Percentiles rank a stretch among this genome's conserved stretches.
Evolutionary conservation across 768 basidiomycete species (phyloP).

Genomic region (Boletus reticuloceps): DNA sequence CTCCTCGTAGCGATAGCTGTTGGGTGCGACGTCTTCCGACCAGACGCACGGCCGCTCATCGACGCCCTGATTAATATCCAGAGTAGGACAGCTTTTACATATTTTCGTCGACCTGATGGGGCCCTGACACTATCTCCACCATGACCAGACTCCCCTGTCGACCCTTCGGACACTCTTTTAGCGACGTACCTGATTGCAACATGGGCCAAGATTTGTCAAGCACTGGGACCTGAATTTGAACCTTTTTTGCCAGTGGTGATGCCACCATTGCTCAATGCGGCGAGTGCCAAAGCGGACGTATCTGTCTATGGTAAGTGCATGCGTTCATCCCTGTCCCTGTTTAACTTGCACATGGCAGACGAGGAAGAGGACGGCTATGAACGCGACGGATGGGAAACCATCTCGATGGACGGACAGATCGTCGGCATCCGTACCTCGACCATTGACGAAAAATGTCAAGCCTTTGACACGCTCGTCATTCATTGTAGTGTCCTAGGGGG

Average conservation of each 20-base stretch:
- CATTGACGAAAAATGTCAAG: slow-evolving; percentile 86
- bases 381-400: slow-evolving; percentile 76
- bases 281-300: slow-evolving; percentile 78
- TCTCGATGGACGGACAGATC: slow-evolving; percentile 72
- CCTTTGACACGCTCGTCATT: slow-evolving; percentile 83
- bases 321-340: background rate
- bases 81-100: slow-evolving; percentile 42
- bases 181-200: slow-evolving; percentile 79
- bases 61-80: slow-evolving; percentile 75
- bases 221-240: slow-evolving; percentile 80
- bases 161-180: slow-evolving; percentile 69
- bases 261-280: slow-evolving; percentile 66
- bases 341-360: slow-evolving; percentile 38
- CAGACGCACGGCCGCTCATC: slow-evolving; percentile 69
- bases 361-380: slow-evolving; percentile 54
- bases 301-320: slow-evolving; percentile 56
- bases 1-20: slow-evolving; percentile 71
- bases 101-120: background rate
- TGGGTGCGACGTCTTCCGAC: slow-evolving; percentile 73
- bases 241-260: slow-evolving; percentile 85
- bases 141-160: slow-evolving; percentile 56
- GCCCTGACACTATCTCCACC: background rate
- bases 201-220: slow-evolving; percentile 85
- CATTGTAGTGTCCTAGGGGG: slow-evolving; percentile 68
- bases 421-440: slow-evolving; percentile 77